Percentiles rank a stretch among this genome's conserved stretches.
phyloP scores from a whole-genome alignment of 2,329 filamentous ascomycete genomes.

The Chaetoscypha palmicola region DNA sequence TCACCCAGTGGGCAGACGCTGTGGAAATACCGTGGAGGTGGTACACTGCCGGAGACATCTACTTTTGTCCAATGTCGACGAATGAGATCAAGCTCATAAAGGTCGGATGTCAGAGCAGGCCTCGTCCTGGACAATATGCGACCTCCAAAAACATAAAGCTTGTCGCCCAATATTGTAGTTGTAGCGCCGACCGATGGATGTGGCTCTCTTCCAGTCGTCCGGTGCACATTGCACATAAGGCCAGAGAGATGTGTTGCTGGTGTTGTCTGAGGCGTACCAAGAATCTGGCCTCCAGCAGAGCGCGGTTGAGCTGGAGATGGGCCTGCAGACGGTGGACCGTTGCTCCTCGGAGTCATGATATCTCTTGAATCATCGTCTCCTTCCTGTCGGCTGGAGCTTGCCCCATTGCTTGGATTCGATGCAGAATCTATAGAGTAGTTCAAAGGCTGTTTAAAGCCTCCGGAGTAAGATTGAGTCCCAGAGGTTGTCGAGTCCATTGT shows the following conservation, averaged over 20 bases:
- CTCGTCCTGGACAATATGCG: conserved; percentile 77
- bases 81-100: conserved; percentile 91
- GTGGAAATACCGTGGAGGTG: conserved; percentile 91
- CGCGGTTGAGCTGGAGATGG: conserved; percentile 48
- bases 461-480: conserved; percentile 17
- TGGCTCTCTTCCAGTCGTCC: conserved; percentile 87
- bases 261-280: conserved; percentile 39
- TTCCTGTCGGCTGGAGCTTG: conserved; percentile 38
- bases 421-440: conserved; percentile 22
- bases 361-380: conserved; percentile 42
- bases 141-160: conserved; percentile 93
- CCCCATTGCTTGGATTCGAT: conserved; percentile 41
- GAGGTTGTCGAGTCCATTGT: conserved; percentile 30
- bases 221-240: conserved; percentile 64
- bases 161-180: conserved; percentile 90
- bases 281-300: conserved; percentile 32
- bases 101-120: conserved; percentile 75
- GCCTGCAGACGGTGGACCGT: conserved; percentile 47
- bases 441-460: conserved; percentile 18
- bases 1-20: conserved; percentile 91
- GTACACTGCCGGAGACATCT: conserved; percentile 75
- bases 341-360: conserved; percentile 44
- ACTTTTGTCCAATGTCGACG: conserved; percentile 89
- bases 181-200: conserved; percentile 90
- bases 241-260: conserved; percentile 54